These are phyloP conservation scores for Agarophyton chilense DNA, from an alignment of 23 red algal genomes.

Conservation along the genomic window DNA sequence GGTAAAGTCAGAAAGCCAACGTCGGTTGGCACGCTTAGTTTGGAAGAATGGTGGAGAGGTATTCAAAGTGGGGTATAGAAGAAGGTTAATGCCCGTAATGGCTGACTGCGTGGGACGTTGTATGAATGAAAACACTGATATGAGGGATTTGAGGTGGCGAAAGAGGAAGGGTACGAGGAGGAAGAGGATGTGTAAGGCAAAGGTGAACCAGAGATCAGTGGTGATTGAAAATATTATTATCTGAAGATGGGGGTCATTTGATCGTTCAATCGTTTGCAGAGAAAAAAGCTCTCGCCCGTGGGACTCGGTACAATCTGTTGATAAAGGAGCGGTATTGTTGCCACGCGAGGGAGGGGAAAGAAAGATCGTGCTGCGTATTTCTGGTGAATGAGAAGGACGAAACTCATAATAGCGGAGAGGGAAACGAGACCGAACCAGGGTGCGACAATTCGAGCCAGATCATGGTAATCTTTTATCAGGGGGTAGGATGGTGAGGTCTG, in stretches of 20 bases:
- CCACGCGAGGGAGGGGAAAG: no score
- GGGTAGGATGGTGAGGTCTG: background rate
- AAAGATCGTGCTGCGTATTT: conserved; percentile 1
- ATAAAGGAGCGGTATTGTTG: no score
- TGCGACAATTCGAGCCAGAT: no score
- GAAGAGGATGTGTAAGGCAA: background rate
- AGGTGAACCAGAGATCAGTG: background rate
- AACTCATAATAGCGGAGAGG: no score
- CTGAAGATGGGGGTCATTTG: no score
- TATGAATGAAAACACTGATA: background rate
- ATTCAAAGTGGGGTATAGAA: conserved; percentile 10
- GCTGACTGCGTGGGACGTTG: conserved; percentile 21
- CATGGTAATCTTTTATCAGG: no score
- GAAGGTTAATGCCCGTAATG: conserved; percentile 49
- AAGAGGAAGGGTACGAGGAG: background rate
- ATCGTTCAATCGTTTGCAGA: no score
- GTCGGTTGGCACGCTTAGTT: conserved; percentile 27
- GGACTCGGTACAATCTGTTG: no score
- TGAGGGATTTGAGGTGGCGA: background rate
- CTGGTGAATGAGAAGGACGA: background rate
- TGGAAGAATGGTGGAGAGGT: conserved; percentile 54
- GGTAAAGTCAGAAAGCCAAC: conserved; percentile 39
- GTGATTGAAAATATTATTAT: no score
- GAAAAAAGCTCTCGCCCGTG: no score
- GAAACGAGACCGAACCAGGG: no score